Percentiles rank a stretch among this genome's conserved stretches.
Evolutionary conservation across 805 yeast species (phyloP).

Genomic region (Teunomyces lycoperdinae): DNA sequence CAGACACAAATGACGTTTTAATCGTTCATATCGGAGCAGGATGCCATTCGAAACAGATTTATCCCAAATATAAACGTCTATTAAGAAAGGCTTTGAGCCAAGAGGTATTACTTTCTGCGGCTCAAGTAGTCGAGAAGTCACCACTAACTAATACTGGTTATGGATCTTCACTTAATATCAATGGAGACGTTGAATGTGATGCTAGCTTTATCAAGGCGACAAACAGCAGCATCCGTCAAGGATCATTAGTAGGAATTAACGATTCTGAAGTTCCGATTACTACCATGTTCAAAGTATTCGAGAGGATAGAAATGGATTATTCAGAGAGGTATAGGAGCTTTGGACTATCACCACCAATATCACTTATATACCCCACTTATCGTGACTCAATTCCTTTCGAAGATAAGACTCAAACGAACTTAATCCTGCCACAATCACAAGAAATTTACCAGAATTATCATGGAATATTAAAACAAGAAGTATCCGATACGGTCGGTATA

Average conservation of each 20-base stretch:
- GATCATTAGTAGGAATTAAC: constrained; percentile 9
- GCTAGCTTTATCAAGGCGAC: constrained; percentile 29
- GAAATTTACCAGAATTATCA: constrained; percentile 7
- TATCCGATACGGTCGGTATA: constrained; percentile 48
- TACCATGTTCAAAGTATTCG: constrained; percentile 21
- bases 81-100: constrained; percentile 23
- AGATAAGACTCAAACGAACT: not conserved
- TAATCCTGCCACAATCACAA: constrained; percentile 12
- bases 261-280: constrained; percentile 26
- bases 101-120: constrained; percentile 11
- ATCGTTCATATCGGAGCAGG: constrained; percentile 57
- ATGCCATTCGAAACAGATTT: constrained; percentile 26
- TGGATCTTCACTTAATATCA: constrained; percentile 43
- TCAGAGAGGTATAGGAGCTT: constrained; percentile 7
- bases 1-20: not conserved
- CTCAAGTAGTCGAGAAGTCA: constrained; percentile 33
- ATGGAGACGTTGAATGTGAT: constrained; percentile 46
- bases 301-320: constrained; percentile 17
- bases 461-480: constrained; percentile 6
- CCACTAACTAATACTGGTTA: constrained; percentile 48
- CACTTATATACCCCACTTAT: constrained; percentile 11
- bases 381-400: not conserved
- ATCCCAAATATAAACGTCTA: constrained; percentile 23
- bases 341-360: constrained; percentile 36
- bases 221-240: constrained; percentile 5